Evolutionary conservation across 306 rosid species (phyloP).

Genomic region (Cucumis hystrix): DNA sequence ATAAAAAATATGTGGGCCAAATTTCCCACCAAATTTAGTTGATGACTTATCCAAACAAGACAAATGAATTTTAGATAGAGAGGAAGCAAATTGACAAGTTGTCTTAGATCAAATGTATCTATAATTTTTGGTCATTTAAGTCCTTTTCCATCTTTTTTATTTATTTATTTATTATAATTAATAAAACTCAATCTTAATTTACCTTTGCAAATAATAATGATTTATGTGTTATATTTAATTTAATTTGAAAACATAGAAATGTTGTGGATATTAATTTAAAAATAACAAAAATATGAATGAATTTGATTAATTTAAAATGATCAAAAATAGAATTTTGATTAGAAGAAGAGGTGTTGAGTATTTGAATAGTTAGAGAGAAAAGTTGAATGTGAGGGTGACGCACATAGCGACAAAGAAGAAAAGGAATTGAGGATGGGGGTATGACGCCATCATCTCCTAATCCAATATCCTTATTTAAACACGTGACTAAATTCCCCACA

Average conservation of each 20-base stretch:
- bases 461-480: background rate
- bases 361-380: too few species aligned
- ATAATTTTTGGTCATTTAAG: background rate
- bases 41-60: slow-evolving; percentile 1
- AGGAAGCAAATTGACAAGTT: background rate
- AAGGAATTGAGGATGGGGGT: background rate
- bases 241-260: too few species aligned
- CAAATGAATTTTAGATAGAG: background rate
- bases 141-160: background rate
- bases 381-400: background rate
- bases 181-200: background rate
- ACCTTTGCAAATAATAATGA: too few species aligned
- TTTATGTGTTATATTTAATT: too few species aligned
- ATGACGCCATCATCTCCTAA: background rate
- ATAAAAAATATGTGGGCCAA: background rate
- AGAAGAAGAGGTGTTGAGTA: too few species aligned
- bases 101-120: background rate
- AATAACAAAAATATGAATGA: too few species aligned
- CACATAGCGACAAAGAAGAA: background rate
- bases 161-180: too few species aligned
- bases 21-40: background rate
- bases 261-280: too few species aligned
- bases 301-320: too few species aligned
- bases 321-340: too few species aligned
- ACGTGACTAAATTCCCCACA: background rate